phyloP scores from a whole-genome alignment of 306 rosid genomes.

The Pyrus communis region DNA sequence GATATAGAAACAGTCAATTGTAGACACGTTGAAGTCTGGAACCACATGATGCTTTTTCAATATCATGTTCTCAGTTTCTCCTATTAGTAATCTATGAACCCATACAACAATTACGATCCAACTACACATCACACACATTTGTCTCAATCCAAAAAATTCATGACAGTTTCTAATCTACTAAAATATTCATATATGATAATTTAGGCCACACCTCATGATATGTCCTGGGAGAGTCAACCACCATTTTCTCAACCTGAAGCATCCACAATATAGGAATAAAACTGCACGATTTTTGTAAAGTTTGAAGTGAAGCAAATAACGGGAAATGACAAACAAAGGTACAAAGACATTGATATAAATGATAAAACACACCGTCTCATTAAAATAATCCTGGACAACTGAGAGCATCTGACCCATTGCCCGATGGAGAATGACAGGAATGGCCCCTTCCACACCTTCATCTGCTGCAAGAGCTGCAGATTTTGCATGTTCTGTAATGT shows the following conservation, averaged over 20 bases:
- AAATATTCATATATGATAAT: neutral
- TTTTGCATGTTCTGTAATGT: slow-evolving; percentile 76
- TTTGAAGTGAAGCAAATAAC: neutral
- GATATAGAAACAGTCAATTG: neutral
- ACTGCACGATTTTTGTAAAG: neutral
- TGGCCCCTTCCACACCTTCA: slow-evolving; percentile 95
- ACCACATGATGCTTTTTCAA: neutral
- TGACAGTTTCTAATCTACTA: neutral
- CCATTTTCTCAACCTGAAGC: slow-evolving; percentile 79
- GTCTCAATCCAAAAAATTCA: neutral
- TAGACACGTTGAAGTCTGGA: neutral
- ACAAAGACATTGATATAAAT: slow-evolving; percentile 1
- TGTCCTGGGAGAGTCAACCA: slow-evolving; percentile 88
- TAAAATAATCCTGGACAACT: slow-evolving; percentile 95
- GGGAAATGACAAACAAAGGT: neutral
- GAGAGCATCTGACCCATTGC: slow-evolving; percentile 98
- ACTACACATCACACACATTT: neutral
- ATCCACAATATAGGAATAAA: slow-evolving; percentile 17
- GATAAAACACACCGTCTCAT: slow-evolving; percentile 48
- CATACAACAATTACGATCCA: neutral
- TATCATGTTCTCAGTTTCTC: neutral
- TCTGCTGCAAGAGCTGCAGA: slow-evolving; percentile 95
- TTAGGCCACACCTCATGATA: slow-evolving; percentile 71
- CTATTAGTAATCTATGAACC: neutral
- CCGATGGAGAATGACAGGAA: slow-evolving; percentile 76